Conservation (phyloP, 1,284 basidiomycete species). For the Cystobasidium pallidum region DNA sequence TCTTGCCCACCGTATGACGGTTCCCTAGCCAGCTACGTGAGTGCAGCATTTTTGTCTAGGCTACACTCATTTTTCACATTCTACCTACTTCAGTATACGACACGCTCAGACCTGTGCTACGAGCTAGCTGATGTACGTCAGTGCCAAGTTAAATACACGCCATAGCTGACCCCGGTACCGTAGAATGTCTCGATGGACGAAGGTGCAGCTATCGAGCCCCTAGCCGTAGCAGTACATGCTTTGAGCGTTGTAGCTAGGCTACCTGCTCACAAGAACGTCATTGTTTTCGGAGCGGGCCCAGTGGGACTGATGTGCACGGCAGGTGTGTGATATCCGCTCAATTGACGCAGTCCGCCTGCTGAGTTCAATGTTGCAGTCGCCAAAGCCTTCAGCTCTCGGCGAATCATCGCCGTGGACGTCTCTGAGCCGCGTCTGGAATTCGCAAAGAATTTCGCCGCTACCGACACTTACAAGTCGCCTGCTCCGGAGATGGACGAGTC, state of each 20-base stretch:
- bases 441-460: constrained; percentile 83
- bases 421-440: constrained; percentile 79
- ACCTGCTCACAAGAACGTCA: constrained; percentile 71
- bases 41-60: neutral
- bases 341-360: neutral
- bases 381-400: constrained; percentile 71
- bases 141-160: constrained; percentile 60
- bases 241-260: constrained; percentile 55
- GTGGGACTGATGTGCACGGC: constrained; percentile 32
- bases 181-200: constrained; percentile 57
- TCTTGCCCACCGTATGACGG: constrained; percentile 79
- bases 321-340: neutral
- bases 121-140: constrained; percentile 64
- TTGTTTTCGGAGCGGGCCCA: constrained; percentile 76
- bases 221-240: constrained; percentile 75
- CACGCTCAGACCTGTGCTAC: constrained; percentile 73
- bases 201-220: constrained; percentile 79
- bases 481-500: constrained; percentile 51
- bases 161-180: constrained; percentile 63
- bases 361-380: constrained; percentile 61
- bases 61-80: neutral
- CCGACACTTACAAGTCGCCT: constrained; percentile 72
- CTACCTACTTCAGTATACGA: constrained; percentile 61
- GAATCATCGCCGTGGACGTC: constrained; percentile 84
- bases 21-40: constrained; percentile 69